Evolutionary conservation across 2,329 filamentous ascomycete genomes (phyloP).

Genomic region (Fulvia fulva): DNA sequence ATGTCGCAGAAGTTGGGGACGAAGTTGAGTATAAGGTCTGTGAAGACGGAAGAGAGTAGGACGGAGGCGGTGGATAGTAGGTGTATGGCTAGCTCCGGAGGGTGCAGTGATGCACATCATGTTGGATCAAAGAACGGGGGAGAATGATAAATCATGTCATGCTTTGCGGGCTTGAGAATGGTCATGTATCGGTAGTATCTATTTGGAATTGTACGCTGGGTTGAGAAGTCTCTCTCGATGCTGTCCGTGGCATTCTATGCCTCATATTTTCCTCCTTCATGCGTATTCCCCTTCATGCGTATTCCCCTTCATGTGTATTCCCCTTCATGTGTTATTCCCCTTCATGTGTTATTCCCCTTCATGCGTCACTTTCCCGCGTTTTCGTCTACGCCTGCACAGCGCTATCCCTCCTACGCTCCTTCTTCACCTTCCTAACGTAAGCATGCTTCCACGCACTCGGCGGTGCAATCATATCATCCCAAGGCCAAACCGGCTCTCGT

Average conservation of each 20-base stretch:
- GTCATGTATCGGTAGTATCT: not conserved
- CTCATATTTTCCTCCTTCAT: too few species aligned
- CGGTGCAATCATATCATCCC: not conserved
- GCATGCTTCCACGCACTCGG: not conserved
- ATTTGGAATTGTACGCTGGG: too few species aligned
- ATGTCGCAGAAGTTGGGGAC: not conserved
- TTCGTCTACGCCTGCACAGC: not conserved
- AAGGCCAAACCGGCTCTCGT: not conserved
- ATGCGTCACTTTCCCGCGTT: not conserved
- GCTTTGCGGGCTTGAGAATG: too few species aligned
- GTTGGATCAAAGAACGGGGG: not conserved
- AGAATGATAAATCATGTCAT: not conserved
- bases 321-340: not conserved
- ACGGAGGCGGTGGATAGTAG: not conserved
- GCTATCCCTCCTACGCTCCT: not conserved
- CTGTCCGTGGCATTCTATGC: too few species aligned
- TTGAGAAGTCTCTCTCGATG: too few species aligned
- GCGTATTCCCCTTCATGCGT: too few species aligned
- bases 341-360: not conserved
- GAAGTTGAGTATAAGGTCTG: not conserved
- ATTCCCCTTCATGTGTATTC: too few species aligned
- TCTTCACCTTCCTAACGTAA: not conserved
- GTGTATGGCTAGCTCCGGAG: not conserved
- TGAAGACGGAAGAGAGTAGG: not conserved
- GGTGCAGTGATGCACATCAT: not conserved